A percentile compares a stretch with the other conserved stretches of the same genome.
Evolutionary conservation across 345 rosid species (phyloP).

Genomic region (Firmiana major): DNA sequence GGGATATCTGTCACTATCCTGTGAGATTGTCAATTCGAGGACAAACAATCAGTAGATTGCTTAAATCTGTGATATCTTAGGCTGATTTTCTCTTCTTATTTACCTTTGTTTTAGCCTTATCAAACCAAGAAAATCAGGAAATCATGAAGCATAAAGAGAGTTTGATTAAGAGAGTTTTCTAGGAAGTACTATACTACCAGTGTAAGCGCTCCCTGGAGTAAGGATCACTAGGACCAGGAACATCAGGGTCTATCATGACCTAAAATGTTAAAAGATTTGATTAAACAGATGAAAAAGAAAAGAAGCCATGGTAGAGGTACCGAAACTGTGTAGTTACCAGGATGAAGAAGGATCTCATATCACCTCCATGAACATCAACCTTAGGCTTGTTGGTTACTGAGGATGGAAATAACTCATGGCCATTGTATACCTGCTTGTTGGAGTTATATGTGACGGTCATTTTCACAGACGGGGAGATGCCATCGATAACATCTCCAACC

Average conservation of each 20-base stretch:
- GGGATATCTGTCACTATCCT: slow-evolving; percentile 99
- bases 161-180: not conserved
- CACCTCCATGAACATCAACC: slow-evolving; percentile 85
- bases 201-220: slow-evolving; percentile 88
- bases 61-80: too few relatives aligned
- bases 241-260: slow-evolving; percentile 99
- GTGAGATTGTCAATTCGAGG: slow-evolving; percentile 23
- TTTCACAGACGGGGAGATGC: slow-evolving; percentile 50
- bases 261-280: slow-evolving; percentile 11
- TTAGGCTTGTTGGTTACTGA: slow-evolving; percentile 62
- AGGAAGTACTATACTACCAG: slow-evolving; percentile 47
- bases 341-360: slow-evolving; percentile 88
- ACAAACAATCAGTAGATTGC: not conserved
- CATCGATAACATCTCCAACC: slow-evolving; percentile 81
- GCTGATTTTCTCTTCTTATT: too few relatives aligned
- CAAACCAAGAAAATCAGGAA: too few relatives aligned
- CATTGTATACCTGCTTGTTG: slow-evolving; percentile 78
- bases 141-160: too few relatives aligned
- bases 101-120: too few relatives aligned
- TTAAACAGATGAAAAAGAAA: not conserved
- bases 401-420: slow-evolving; percentile 85
- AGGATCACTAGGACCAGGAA: slow-evolving; percentile 98
- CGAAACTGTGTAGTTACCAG: slow-evolving; percentile 44
- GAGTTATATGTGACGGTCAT: slow-evolving; percentile 64
- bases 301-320: not conserved